These are phyloP conservation scores for Globisporangium viniferum DNA, from an alignment of 352 stramenopile genomes.

Conservation along the genomic window DNA sequence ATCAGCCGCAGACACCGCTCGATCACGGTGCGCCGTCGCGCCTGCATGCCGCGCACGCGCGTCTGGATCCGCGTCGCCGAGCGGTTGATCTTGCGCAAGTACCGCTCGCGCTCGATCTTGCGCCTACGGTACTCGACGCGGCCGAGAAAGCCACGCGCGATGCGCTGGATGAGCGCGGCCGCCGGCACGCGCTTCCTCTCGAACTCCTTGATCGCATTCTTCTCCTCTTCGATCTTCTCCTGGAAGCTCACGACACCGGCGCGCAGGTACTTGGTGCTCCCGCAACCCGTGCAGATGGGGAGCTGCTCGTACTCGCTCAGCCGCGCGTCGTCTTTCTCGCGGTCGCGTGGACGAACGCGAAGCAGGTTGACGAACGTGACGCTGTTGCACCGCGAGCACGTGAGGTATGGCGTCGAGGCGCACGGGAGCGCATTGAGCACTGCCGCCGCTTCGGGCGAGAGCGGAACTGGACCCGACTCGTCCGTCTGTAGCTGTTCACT, in stretches of 20 bases:
- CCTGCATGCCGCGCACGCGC: conserved; percentile 58
- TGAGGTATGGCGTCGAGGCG: conserved; percentile 70
- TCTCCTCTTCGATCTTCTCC: conserved; percentile 68
- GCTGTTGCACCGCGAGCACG: conserved; percentile 74
- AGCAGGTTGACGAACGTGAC: conserved; percentile 71
- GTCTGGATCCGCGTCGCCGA: conserved; percentile 58
- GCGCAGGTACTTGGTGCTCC: conserved; percentile 64
- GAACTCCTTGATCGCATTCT: conserved; percentile 59
- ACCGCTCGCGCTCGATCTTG: conserved; percentile 42
- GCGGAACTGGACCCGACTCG: background rate
- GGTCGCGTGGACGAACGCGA: conserved; percentile 27
- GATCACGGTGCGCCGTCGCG: conserved; percentile 45
- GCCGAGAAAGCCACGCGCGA: conserved; percentile 60
- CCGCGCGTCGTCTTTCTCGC: conserved; percentile 12
- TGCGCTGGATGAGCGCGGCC: conserved; percentile 52
- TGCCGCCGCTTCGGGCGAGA: conserved; percentile 6
- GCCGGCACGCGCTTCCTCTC: conserved; percentile 50
- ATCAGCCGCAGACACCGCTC: conserved; percentile 70
- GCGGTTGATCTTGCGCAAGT: conserved; percentile 49
- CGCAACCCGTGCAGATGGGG: conserved; percentile 55
- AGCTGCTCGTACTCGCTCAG: conserved; percentile 54
- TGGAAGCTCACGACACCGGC: conserved; percentile 74
- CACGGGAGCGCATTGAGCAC: conserved; percentile 19
- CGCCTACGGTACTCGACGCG: conserved; percentile 48
- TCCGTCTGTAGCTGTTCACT: background rate